Evolutionary conservation across 352 stramenopile species (phyloP), one percentile per base, ranked within the genome.

Genomic region (Phytophthora pinifolia): DNA sequence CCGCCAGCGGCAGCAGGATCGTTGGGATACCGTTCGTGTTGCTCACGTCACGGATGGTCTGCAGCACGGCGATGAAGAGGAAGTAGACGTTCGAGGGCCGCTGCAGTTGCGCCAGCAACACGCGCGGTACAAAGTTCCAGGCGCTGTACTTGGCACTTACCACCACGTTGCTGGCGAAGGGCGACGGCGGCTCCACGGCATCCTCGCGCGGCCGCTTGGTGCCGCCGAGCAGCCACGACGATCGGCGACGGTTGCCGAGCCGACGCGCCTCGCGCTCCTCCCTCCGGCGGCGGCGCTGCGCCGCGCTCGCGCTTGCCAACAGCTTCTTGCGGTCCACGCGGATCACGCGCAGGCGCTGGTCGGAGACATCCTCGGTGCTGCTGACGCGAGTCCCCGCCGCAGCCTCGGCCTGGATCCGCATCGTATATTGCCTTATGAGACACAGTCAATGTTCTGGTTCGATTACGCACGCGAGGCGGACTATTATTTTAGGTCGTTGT

Each of bases 21-120:
- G 80, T 91, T 39, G 88, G 88, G 36, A 96, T 78, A 34, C 86
- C 86, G 36, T 68, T 86, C 36, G 86, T 96, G 53, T 96, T 96
- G 68, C 75, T 91, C 35, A 96, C 84, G 51, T 86, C 70, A 43
- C 75, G 76, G 53, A 95, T 90, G 12, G 76, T 79, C 70, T 96
- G 86, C 20, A 96, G 65, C 53, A 86, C 60, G 6, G 84, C 78
- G 49, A 96, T 91, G 38, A 94, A 86, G 41, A 96, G 59, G 42
- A 96, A 96, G 46, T 95, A 96, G 8, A 89, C 36, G 49, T 94
- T 94, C 25, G 80, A 89, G 38, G 83, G 79, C n/a, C 76, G 72
- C 62, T 88, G 56, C 31, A 92, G 12, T 30, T 92, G 80, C 27
- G 81, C 81, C n/a, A 88, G 52, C 18, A 96, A 59, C 46, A 92